Conservation (phyloP, 1,284 basidiomycete genomes). For the Tausonia pullulans region DNA sequence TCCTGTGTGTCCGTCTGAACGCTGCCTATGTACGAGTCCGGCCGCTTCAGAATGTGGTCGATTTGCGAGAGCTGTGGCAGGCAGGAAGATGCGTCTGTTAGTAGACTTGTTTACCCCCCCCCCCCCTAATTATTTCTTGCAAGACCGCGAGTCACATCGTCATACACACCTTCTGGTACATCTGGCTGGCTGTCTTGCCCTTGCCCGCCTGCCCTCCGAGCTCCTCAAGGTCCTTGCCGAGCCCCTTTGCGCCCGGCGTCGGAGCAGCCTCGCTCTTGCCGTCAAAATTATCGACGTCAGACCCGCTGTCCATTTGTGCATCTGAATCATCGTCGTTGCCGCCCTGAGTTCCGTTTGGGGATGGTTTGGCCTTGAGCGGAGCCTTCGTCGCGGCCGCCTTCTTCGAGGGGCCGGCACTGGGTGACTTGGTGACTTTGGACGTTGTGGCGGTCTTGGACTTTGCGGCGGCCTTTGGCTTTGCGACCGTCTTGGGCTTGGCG, state of each 20-base stretch:
- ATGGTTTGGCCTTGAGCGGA: slow-evolving; percentile 30
- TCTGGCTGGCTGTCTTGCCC: slow-evolving; percentile 84
- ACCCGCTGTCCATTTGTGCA: slow-evolving; percentile 23
- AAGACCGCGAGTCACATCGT: not conserved
- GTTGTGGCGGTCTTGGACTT: slow-evolving; percentile 39
- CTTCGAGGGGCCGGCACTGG: slow-evolving; percentile 10
- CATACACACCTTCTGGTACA: slow-evolving; percentile 67
- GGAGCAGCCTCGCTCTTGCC: slow-evolving; percentile 25
- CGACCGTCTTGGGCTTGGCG: slow-evolving; percentile 17
- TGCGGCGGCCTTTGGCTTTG: slow-evolving; percentile 20
- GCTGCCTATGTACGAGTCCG: slow-evolving; percentile 96
- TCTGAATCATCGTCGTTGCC: slow-evolving; percentile 38
- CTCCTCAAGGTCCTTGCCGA: slow-evolving; percentile 23
- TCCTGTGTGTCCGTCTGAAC: slow-evolving; percentile 70
- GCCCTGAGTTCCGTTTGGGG: slow-evolving; percentile 43
- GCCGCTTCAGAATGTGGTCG: slow-evolving; percentile 91
- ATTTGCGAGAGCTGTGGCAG: slow-evolving; percentile 72
- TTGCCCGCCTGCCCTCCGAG: slow-evolving; percentile 30
- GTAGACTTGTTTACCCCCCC: not conserved
- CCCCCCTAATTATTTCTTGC: not conserved
- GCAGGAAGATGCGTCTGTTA: slow-evolving; percentile 2
- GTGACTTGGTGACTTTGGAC: slow-evolving; percentile 38
- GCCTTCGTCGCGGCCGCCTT: slow-evolving; percentile 17
- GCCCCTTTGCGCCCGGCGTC: slow-evolving; percentile 14
- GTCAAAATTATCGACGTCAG: slow-evolving; percentile 22